Percentiles rank a stretch among this genome's conserved stretches.
Conservation (phyloP, 768 basidiomycete species). For the Naganishia randhawae region DNA sequence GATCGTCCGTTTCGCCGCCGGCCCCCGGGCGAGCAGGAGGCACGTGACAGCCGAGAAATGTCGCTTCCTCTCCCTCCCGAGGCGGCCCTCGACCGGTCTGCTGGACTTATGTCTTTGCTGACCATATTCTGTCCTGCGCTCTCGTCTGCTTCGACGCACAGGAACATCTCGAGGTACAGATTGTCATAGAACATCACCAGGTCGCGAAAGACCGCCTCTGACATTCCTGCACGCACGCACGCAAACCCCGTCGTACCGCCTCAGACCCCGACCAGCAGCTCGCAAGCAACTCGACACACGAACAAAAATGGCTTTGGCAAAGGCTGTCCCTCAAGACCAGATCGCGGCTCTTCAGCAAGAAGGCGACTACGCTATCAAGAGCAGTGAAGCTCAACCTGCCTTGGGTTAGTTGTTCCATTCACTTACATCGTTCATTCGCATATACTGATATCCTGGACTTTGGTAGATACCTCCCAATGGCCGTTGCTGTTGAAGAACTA, state of each 20-base stretch:
- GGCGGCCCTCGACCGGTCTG: background rate
- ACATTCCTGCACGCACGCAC: background rate
- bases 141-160: background rate
- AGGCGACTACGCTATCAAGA: slow-evolving; percentile 52
- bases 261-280: background rate
- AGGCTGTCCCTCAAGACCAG: slow-evolving; percentile 34
- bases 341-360: slow-evolving; percentile 44
- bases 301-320: slow-evolving; percentile 14
- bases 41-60: slow-evolving; percentile 18
- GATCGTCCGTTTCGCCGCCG: background rate
- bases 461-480: slow-evolving; percentile 86
- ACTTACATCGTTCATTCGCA: background rate
- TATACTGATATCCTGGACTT: background rate
- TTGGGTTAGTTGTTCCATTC: slow-evolving; percentile 43
- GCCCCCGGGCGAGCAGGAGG: background rate
- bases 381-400: slow-evolving; percentile 47
- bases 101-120: background rate
- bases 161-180: slow-evolving; percentile 21
- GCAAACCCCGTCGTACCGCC: background rate
- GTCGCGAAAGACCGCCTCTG: slow-evolving; percentile 19
- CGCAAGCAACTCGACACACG: background rate
- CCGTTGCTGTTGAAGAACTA: slow-evolving; percentile 97
- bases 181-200: slow-evolving; percentile 23
- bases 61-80: slow-evolving; percentile 2
- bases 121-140: background rate